Evolutionary conservation across 1,284 basidiomycete species (phyloP).

Genomic region (Sporisorium graminicola): DNA sequence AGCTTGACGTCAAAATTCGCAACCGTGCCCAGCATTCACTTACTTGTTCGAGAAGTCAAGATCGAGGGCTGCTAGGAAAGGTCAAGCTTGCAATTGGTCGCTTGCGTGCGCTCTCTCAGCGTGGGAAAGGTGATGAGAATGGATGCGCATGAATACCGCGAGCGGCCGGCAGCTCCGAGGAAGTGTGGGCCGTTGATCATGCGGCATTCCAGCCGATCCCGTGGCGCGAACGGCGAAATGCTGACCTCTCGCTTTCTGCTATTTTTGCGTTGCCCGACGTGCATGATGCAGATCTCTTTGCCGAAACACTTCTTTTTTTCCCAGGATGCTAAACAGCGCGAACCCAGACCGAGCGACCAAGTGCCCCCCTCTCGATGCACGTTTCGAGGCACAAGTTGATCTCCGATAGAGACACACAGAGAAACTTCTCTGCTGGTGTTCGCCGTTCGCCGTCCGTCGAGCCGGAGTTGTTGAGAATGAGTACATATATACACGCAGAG

Average conservation of each 20-base stretch:
- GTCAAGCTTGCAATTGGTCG: neutral
- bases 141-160: too few species aligned
- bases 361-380: too few species aligned
- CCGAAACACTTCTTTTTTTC: slow-evolving; percentile 1
- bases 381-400: neutral
- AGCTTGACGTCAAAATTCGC: too few species aligned
- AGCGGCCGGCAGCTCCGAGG: neutral
- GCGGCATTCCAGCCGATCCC: neutral
- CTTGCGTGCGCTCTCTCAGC: too few species aligned
- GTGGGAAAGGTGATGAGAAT: too few species aligned
- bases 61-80: too few species aligned
- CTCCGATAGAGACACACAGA: neutral
- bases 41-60: too few species aligned
- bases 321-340: neutral
- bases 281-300: slow-evolving; percentile 28
- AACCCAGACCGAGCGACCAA: neutral
- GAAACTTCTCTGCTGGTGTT: too few species aligned
- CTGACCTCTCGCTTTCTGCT: neutral
- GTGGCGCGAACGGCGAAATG: too few species aligned
- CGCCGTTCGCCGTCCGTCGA: neutral
- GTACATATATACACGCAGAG: neutral
- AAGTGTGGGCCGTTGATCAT: neutral
- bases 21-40: too few species aligned
- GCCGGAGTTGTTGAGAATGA: neutral
- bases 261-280: slow-evolving; percentile 22